phyloP scores from a whole-genome alignment of 768 basidiomycete species.

The Termitomyces sp. region DNA sequence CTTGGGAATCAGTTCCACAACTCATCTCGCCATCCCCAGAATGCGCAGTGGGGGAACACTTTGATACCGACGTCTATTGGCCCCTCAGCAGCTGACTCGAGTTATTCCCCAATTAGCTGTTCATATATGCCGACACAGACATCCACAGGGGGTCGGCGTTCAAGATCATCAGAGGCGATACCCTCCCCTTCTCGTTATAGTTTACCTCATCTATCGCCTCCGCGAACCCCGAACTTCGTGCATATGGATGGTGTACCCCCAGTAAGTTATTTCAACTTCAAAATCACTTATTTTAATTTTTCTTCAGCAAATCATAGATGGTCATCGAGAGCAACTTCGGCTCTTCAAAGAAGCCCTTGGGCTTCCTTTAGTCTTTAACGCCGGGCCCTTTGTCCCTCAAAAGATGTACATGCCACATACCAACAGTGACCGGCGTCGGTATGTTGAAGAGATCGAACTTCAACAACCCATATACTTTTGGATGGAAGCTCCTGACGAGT shows the following conservation, averaged over 20 bases:
- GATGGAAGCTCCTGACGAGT: conserved; percentile 44
- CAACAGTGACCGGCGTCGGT: conserved; percentile 68
- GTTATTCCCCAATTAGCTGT: conserved; percentile 1
- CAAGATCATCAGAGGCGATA: conserved; percentile 7
- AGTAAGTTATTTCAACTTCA: background rate
- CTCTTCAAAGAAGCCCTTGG: conserved; percentile 36
- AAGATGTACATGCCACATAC: conserved; percentile 72
- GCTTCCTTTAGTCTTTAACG: conserved; percentile 27
- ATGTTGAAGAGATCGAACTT: conserved; percentile 64
- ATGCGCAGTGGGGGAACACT: background rate
- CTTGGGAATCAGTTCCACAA: background rate
- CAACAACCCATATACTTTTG: conserved; percentile 62
- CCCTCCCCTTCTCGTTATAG: conserved; percentile 3
- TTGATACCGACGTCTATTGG: background rate
- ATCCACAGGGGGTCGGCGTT: conserved; percentile 1
- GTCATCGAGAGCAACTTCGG: conserved; percentile 38
- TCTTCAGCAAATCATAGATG: conserved; percentile 22
- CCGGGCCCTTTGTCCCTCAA: conserved; percentile 61
- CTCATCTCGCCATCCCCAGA: conserved; percentile 2
- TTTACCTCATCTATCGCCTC: conserved; percentile 5
- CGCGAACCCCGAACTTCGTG: conserved; percentile 4
- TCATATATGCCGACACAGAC: conserved; percentile 1
- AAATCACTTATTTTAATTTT: background rate
- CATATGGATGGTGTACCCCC: background rate
- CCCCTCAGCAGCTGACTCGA: conserved; percentile 2